Percentiles rank a stretch among this genome's conserved stretches.
Conservation (phyloP, 164 flowering plant genomes). For the Annona squamosa region DNA sequence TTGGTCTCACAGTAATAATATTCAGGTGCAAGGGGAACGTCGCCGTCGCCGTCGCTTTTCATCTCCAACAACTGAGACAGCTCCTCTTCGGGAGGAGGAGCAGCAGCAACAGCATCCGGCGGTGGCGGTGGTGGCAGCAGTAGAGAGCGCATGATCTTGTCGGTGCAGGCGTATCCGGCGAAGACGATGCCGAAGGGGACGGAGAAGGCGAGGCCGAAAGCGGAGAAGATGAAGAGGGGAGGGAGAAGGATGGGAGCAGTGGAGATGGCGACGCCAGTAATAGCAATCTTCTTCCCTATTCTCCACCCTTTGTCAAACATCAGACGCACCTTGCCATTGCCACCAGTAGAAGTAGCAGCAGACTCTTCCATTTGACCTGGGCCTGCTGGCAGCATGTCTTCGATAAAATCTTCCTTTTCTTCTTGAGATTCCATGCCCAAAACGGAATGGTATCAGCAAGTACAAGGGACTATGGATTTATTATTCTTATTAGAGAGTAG, state of each 20-base stretch:
- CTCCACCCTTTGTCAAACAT: conserved; percentile 33
- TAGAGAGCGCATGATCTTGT: conserved; percentile 55
- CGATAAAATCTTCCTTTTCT: too few relatives aligned
- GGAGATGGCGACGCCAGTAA: conserved; percentile 50
- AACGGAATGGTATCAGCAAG: too few relatives aligned
- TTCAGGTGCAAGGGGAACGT: too few relatives aligned
- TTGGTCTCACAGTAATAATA: too few relatives aligned
- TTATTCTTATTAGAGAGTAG: too few relatives aligned
- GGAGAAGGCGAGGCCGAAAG: conserved; percentile 50
- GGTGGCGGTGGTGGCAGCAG: conserved; percentile 20
- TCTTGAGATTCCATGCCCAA: too few relatives aligned
- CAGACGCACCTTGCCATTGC: conserved; percentile 6
- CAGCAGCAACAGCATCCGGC: too few relatives aligned
- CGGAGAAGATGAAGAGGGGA: conserved; percentile 46
- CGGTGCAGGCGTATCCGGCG: conserved; percentile 58
- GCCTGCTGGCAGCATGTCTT: too few relatives aligned
- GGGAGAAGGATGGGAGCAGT: conserved; percentile 73
- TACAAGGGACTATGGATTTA: too few relatives aligned
- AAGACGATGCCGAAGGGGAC: conserved; percentile 55
- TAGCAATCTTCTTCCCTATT: conserved; percentile 49
- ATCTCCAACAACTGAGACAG: neutral
- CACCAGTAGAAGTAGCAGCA: too few relatives aligned
- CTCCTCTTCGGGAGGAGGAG: neutral
- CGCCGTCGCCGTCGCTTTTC: neutral
- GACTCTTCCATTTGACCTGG: too few relatives aligned